Evolutionary conservation across 1,284 basidiomycete genomes (phyloP).

Genomic region (Cryptococcus sp.): DNA sequence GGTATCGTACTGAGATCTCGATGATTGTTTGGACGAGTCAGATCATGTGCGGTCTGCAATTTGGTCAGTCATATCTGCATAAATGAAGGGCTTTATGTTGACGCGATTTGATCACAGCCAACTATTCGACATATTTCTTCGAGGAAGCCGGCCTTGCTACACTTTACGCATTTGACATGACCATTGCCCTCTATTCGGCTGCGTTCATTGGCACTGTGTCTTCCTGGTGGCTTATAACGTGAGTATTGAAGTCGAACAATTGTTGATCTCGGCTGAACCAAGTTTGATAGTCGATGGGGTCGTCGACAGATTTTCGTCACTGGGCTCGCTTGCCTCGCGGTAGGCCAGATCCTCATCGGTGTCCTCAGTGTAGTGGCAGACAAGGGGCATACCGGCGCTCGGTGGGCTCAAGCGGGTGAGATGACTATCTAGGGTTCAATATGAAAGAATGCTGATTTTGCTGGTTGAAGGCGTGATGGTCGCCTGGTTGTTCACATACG

Average conservation of each 20-base stretch:
- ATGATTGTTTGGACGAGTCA: conserved; percentile 20
- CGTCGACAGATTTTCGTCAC: conserved; percentile 41
- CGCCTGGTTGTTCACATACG: conserved; percentile 31
- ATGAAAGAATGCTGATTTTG: background rate
- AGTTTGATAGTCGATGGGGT: conserved; percentile 22
- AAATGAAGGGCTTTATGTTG: too few relatives aligned
- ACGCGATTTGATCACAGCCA: conserved; percentile 10
- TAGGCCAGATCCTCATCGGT: conserved; percentile 54
- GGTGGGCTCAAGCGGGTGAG: conserved; percentile 17
- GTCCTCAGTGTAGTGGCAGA: conserved; percentile 21
- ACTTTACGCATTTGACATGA: conserved; percentile 42
- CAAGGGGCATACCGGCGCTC: conserved; percentile 8
- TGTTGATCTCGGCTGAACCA: too few relatives aligned
- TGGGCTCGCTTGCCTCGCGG: conserved; percentile 43
- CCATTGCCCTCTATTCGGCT: conserved; percentile 34
- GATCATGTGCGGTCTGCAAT: conserved; percentile 13
- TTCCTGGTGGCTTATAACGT: conserved; percentile 46
- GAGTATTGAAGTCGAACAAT: background rate
- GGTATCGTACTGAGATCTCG: conserved; percentile 25
- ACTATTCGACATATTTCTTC: conserved; percentile 47
- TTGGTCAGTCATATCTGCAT: too few relatives aligned
- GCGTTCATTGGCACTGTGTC: conserved; percentile 45
- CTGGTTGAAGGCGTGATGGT: conserved; percentile 14
- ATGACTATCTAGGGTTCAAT: background rate
- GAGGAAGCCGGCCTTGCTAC: conserved; percentile 46